Base-by-base conservation (phyloP, 169 alveolate genomes). In the Cryptosporidium canis region DNA sequence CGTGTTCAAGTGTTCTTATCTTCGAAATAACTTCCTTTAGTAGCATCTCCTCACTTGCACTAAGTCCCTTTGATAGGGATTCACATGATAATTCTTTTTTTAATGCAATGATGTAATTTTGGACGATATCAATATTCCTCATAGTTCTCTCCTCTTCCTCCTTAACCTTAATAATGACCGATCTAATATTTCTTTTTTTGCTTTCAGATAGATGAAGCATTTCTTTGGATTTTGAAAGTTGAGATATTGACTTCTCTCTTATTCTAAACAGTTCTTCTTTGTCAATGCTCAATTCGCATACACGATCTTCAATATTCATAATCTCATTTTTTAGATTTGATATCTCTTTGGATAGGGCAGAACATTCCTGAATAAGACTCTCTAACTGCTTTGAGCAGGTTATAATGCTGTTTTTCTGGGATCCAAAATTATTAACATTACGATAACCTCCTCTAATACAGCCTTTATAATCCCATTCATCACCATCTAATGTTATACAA, bases 401-500 rank as follows among this genome's bases (percentile, higher is more conserved):
- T 27, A 66, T 66, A 9, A 66, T 14, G 41, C 82, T 66, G 35
- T 37, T 37, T 43, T 66, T 48, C 31, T 67, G 44, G 37, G 37
- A 2, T 39, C 47, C 66, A 9, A 55, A 33, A 70, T 6, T 37
- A 70, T n/a, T 70, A 1, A 70, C 11, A 14, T 21, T 16, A 16
- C 72, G 70, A 24, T 61, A 56, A 21, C 87, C 87, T 41, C 87
- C 87, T 18, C 77, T 77, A 27, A 77, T 35, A 39, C 71, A 77
- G 4, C 87, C 87, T 2, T 77, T 77, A 58, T 77, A 58, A 58
- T 77, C 45, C 71, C 87, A 77, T 41, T 58, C 77, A 58, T 77
- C 87, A 21, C 87, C 87, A 31, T 77, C 87, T 39, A 77, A 77
- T 31, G 87, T 77, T 24, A 77, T 48, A 11, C 87, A 77, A 39